Evolutionary conservation across 495 filamentous ascomycete genomes (phyloP).

Genomic region (Daldinia concentrica): DNA sequence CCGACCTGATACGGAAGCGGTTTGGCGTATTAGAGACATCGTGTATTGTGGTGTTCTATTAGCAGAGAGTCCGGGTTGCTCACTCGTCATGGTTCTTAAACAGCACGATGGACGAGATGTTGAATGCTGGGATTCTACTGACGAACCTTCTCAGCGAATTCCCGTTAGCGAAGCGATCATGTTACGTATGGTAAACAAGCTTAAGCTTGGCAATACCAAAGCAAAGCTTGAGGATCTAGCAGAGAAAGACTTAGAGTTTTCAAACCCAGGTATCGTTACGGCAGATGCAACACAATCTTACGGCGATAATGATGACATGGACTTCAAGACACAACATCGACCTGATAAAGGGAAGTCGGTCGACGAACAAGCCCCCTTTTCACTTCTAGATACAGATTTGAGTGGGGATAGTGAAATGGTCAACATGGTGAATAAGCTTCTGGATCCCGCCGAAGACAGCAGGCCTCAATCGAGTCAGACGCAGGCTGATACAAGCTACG

Average conservation of each 20-base stretch:
- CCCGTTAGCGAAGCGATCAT: constrained; percentile 29
- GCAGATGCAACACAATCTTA: background rate
- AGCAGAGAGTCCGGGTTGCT: constrained; percentile 35
- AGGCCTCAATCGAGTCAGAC: constrained; percentile 40
- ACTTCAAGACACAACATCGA: background rate
- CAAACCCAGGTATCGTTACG: background rate
- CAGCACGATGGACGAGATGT: constrained; percentile 29
- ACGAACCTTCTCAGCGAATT: constrained; percentile 19
- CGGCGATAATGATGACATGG: background rate
- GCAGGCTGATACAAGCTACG: constrained; percentile 49
- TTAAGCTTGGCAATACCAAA: constrained; percentile 31
- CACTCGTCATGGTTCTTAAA: constrained; percentile 28
- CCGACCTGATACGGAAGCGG: constrained; percentile 41
- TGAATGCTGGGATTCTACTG: constrained; percentile 41
- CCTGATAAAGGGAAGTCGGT: constrained; percentile 32
- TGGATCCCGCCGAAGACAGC: constrained; percentile 48
- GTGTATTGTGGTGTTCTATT: constrained; percentile 47
- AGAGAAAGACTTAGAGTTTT: background rate
- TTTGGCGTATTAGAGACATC: constrained; percentile 49
- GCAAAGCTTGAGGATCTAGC: constrained; percentile 4
- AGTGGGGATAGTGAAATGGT: constrained; percentile 49
- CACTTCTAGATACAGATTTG: constrained; percentile 42
- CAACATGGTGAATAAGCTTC: constrained; percentile 54
- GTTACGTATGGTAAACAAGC: constrained; percentile 37
- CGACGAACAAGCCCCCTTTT: constrained; percentile 13